These are phyloP conservation scores for Gryganskiella cystojenkinii DNA, from an alignment of 192 early-diverging fungal species.

Conservation along the genomic window DNA sequence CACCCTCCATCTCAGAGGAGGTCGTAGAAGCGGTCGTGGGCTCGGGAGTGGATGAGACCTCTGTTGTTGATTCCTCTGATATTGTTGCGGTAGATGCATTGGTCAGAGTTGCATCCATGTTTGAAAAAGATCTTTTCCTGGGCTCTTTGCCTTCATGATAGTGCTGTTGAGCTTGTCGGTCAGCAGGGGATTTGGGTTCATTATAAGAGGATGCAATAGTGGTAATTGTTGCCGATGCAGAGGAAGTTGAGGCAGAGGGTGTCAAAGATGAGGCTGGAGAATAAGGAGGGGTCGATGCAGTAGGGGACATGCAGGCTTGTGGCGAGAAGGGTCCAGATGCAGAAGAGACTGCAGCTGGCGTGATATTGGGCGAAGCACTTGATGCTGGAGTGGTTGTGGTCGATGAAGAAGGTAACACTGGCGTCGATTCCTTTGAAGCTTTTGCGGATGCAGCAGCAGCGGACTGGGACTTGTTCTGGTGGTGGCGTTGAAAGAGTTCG, in stretches of 20 bases:
- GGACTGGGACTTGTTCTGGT: constrained; percentile 16
- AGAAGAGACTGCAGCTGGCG: too few species aligned
- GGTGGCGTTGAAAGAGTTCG: constrained; percentile 39
- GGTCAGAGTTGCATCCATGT: too few species aligned
- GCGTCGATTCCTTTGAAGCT: neutral
- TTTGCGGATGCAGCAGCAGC: neutral
- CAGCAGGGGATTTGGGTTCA: neutral
- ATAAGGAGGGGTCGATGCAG: neutral
- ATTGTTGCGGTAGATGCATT: too few species aligned
- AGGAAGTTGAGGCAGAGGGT: neutral
- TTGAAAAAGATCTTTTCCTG: too few species aligned
- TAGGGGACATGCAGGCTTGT: neutral
- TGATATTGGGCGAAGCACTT: neutral
- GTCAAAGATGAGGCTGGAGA: neutral
- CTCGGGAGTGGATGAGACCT: neutral
- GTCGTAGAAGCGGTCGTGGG: neutral
- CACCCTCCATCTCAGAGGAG: constrained; percentile 6
- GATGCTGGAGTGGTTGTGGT: neutral
- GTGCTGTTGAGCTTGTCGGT: too few species aligned
- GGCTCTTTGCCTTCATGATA: too few species aligned
- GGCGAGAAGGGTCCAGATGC: constrained; percentile 6
- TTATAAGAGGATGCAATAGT: neutral
- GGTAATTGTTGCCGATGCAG: neutral
- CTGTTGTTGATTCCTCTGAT: too few species aligned
- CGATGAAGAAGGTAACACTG: neutral